Evolutionary conservation across 2,329 filamentous ascomycete species (phyloP), one percentile per base, ranked within the genome.

Genomic region (Penicillium italicum): DNA sequence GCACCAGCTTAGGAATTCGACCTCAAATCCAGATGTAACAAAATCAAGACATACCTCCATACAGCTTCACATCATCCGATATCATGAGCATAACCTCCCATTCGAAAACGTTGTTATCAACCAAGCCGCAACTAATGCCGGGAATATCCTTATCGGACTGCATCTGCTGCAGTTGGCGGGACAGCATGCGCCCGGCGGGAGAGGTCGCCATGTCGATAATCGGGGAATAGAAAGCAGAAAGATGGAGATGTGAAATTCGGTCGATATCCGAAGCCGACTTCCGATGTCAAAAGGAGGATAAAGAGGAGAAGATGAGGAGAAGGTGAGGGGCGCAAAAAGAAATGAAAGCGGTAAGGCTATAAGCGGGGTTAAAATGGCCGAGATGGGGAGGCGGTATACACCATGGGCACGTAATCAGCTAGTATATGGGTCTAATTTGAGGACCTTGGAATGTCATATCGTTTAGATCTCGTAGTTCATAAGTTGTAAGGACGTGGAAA

Each of bases 1-100:
- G 24, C 16, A 28, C 38, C 30, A 14, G 38, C 20, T 12, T 2
- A 16, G 28, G 20, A 16, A 26, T 34, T 16, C 16, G 14, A 18
- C n/a, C 5, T 8, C 5, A 20, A 41, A n/a, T 26, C 8, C 8
- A 20, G 7, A 26, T 20, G 9, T 16, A 28, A 9, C 34, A n/a
- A 22, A 24, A 7, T 31, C 28, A 20, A 22, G 1, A 76, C 84
- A 56, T 77, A 93, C 92, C 92, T 67, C 92, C 92, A 67, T 97
- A 97, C 74, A 90, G 89, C 76, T 92, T 93, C 76, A 89, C 92
- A 70, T 96, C 91, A 66, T 97, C 92, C 60, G 85, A 91, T 63
- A 97, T 93, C 93, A 99, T 97, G 58, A 99, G 85, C 89, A 97
- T 96, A 20, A 97, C 91, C 75, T 97, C 92, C 94, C 94, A 99